These are phyloP conservation scores for Ascoidea asiatica DNA, from an alignment of 805 yeast species.

Conservation along the genomic window DNA sequence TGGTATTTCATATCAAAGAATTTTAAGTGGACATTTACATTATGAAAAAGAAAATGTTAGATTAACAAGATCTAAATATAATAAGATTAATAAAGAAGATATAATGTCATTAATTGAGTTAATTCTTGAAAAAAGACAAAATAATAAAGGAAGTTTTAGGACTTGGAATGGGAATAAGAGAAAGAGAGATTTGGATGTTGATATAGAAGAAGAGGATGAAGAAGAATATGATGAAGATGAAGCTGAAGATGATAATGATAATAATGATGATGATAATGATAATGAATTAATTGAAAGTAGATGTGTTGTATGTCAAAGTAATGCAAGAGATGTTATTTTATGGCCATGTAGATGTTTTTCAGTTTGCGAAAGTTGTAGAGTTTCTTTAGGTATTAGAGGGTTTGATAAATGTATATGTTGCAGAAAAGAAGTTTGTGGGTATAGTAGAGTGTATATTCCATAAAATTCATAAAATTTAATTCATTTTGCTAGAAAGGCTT, in stretches of 20 bases:
- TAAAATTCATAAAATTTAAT: slow-evolving; percentile 2
- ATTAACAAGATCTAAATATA: slow-evolving; percentile 22
- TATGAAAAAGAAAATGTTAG: slow-evolving; percentile 10
- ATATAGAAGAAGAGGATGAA: too few species aligned
- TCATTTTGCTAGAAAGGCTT: too few species aligned
- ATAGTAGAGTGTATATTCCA: slow-evolving; percentile 23
- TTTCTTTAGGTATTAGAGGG: slow-evolving; percentile 56
- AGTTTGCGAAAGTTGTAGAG: slow-evolving; percentile 73
- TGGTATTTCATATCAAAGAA: slow-evolving; percentile 9
- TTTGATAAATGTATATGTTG: slow-evolving; percentile 80
- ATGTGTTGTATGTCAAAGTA: slow-evolving; percentile 75
- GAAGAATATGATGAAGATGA: neutral
- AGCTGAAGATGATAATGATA: slow-evolving; percentile 3
- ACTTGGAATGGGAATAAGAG: slow-evolving; percentile 16
- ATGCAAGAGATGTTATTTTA: slow-evolving; percentile 60
- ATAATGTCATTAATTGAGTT: slow-evolving; percentile 4
- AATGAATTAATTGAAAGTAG: slow-evolving; percentile 21
- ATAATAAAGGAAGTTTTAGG: slow-evolving; percentile 16
- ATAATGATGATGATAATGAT: slow-evolving; percentile 10
- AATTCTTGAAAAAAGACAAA: slow-evolving; percentile 15
- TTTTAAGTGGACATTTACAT: slow-evolving; percentile 12
- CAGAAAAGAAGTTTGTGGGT: slow-evolving; percentile 53
- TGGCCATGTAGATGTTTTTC: slow-evolving; percentile 95
- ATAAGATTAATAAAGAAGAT: slow-evolving; percentile 16
- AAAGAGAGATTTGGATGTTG: too few species aligned